Conservation (phyloP, 805 yeast genomes). For the Yamadazyma akitaensis region DNA sequence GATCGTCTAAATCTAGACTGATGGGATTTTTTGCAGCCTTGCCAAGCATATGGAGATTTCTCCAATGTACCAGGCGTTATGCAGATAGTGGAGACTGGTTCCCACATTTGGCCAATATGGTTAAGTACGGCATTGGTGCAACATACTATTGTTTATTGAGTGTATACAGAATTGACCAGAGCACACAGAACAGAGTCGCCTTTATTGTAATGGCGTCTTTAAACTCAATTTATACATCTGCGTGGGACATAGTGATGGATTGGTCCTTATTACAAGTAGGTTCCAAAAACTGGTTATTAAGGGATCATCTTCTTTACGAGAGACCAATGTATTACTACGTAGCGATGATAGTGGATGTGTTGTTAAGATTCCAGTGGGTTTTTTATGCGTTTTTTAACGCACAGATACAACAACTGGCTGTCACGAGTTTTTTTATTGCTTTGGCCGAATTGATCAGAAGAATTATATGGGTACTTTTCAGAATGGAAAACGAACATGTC, state of each 20-base stretch:
- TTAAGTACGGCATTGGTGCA: conserved; percentile 67
- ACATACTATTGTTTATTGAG: conserved; percentile 71
- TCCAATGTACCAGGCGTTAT: conserved; percentile 90
- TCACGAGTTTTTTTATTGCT: conserved; percentile 79
- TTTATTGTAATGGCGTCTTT: conserved; percentile 72
- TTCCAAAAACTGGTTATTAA: conserved; percentile 53
- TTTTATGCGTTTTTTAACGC: conserved; percentile 76
- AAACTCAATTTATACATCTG: conserved; percentile 64
- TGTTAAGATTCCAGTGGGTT: conserved; percentile 87
- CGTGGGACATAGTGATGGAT: conserved; percentile 95
- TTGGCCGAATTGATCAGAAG: conserved; percentile 79
- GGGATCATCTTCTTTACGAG: conserved; percentile 69
- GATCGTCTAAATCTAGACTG: conserved; percentile 67
- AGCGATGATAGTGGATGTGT: conserved; percentile 70
- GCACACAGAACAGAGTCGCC: conserved; percentile 43
- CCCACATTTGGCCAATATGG: conserved; percentile 89
- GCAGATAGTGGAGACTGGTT: conserved; percentile 93
- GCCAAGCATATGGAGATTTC: conserved; percentile 86
- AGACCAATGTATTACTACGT: conserved; percentile 52
- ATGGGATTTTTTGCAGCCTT: conserved; percentile 83
- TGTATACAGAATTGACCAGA: conserved; percentile 64
- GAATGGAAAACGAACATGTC: conserved; percentile 96
- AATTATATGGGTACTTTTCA: conserved; percentile 83
- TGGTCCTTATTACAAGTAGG: conserved; percentile 82
- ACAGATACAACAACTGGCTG: conserved; percentile 84